phyloP scores from a whole-genome alignment of 2,329 filamentous ascomycete genomes.

The Diplodia corticola region DNA sequence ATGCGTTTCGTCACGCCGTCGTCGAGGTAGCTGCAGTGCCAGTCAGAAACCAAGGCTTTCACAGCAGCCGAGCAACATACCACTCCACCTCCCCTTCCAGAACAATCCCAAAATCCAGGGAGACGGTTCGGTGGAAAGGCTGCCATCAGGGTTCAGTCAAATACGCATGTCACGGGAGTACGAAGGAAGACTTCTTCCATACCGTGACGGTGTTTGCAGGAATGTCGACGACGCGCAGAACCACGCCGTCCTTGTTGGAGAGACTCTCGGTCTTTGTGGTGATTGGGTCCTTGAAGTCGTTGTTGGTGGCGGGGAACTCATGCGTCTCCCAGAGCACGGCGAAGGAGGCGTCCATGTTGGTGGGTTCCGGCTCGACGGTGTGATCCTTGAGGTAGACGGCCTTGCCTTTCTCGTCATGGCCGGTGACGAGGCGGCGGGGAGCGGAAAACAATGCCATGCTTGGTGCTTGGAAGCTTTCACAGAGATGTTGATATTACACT shows the following conservation, averaged over 20 bases:
- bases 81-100: slow-evolving; percentile 13
- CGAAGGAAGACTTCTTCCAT: not conserved
- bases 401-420: slow-evolving; percentile 7
- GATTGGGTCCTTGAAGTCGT: slow-evolving; percentile 1
- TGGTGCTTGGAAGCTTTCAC: not conserved
- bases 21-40: not conserved
- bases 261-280: not conserved
- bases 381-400: slow-evolving; percentile 12
- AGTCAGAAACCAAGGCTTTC: not conserved
- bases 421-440: slow-evolving; percentile 11
- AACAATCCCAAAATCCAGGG: not conserved
- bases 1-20: slow-evolving; percentile 24
- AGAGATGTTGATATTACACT: not conserved
- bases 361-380: slow-evolving; percentile 6
- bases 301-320: slow-evolving; percentile 12
- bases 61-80: not conserved
- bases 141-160: not conserved
- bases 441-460: not conserved
- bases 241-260: slow-evolving; percentile 14
- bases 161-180: too few relatives aligned
- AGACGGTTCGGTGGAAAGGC: slow-evolving; percentile 8
- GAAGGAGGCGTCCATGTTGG: slow-evolving; percentile 4
- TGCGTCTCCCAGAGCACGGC: slow-evolving; percentile 17
- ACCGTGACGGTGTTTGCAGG: slow-evolving; percentile 5
- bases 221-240: slow-evolving; percentile 8